A percentile compares a stretch with the other conserved stretches of the same genome.
Evolutionary conservation across 164 flowering plant genomes (phyloP).

Genomic region (Tinospora cordifolia): DNA sequence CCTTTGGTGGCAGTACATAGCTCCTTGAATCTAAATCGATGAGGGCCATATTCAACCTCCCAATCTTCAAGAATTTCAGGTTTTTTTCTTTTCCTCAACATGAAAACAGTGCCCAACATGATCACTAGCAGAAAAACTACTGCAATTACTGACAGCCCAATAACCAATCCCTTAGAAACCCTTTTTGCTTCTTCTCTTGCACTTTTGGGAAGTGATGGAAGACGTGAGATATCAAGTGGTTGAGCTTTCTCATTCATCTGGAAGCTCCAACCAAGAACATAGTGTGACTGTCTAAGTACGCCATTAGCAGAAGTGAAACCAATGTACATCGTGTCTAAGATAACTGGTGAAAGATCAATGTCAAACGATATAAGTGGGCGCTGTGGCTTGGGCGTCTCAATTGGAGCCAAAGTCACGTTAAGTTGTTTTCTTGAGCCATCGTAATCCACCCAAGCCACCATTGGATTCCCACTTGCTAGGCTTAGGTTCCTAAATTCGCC

Average conservation of each 20-base stretch:
- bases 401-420: conserved; percentile 39
- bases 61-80: neutral
- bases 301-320: conserved; percentile 68
- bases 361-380: conserved; percentile 32
- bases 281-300: conserved; percentile 44
- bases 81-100: neutral
- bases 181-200: conserved; percentile 23
- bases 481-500: conserved; percentile 2
- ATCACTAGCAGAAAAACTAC: neutral
- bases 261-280: conserved; percentile 59
- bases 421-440: conserved; percentile 29
- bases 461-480: conserved; percentile 22
- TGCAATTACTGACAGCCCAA: conserved; percentile 21
- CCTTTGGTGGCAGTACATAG: too few species aligned
- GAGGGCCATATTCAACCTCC: too few species aligned
- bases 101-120: neutral
- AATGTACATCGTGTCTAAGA: conserved; percentile 41
- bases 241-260: conserved; percentile 34
- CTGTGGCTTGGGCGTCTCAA: conserved; percentile 31
- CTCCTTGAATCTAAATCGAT: too few species aligned
- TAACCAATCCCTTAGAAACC: conserved; percentile 9
- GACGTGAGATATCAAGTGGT: conserved; percentile 29
- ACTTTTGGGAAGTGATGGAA: conserved; percentile 36
- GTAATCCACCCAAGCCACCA: conserved; percentile 55
- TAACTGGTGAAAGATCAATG: conserved; percentile 42